Percentiles rank a stretch among this genome's conserved stretches.
phyloP scores from a whole-genome alignment of 495 filamentous ascomycete genomes.

The Penicillium daleae region DNA sequence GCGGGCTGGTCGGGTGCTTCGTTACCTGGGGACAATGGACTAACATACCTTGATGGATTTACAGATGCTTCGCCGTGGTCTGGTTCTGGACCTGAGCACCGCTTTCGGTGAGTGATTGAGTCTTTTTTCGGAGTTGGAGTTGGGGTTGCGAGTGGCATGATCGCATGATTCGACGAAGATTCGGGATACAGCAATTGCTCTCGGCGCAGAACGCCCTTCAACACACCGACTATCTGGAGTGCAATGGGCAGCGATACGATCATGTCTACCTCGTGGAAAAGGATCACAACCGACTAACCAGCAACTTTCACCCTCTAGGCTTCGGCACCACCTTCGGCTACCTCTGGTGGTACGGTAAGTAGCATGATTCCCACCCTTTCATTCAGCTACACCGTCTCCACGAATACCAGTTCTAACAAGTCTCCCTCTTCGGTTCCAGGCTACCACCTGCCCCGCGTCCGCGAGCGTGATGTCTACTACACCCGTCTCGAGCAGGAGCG shows the following conservation, averaged over 20 bases:
- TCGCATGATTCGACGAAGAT: constrained; percentile 9
- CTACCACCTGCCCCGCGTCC: constrained; percentile 78
- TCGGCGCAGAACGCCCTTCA: neutral
- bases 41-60: constrained; percentile 6
- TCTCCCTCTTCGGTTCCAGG: constrained; percentile 43
- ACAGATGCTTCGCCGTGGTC: constrained; percentile 72
- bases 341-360: constrained; percentile 82
- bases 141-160: constrained; percentile 27
- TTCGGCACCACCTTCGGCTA: constrained; percentile 73
- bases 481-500: constrained; percentile 73
- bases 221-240: neutral
- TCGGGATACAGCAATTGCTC: constrained; percentile 10
- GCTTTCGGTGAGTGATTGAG: constrained; percentile 64
- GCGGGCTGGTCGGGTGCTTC: constrained; percentile 20
- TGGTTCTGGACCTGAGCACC: constrained; percentile 79
- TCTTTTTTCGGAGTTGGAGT: neutral
- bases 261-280: neutral
- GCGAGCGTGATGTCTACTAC: constrained; percentile 76
- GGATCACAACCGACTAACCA: constrained; percentile 11
- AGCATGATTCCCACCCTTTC: constrained; percentile 15
- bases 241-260: neutral
- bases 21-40: constrained; percentile 3
- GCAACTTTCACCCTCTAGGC: constrained; percentile 44
- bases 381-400: neutral
- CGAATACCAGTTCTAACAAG: neutral